phyloP scores from a whole-genome alignment of 495 filamentous ascomycete genomes.

The Trichoderma virens region DNA sequence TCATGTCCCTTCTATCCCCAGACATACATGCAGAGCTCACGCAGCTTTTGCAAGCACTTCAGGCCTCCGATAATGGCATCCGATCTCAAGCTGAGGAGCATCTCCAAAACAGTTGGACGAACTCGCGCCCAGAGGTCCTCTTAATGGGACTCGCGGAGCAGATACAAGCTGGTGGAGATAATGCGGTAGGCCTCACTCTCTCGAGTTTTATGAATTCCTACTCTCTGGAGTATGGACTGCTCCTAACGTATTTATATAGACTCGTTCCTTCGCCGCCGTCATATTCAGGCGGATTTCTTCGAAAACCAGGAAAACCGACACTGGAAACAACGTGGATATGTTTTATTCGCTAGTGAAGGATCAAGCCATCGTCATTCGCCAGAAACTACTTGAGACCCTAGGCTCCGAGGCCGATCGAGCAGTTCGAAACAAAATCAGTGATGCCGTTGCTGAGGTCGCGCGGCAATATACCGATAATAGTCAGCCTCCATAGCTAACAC shows the following conservation, averaged over 20 bases:
- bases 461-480: conserved; percentile 89
- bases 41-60: conserved; percentile 76
- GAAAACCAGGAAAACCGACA: conserved; percentile 69
- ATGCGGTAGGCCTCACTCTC: conserved; percentile 48
- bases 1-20: conserved; percentile 77
- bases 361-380: conserved; percentile 69
- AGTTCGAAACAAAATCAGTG: conserved; percentile 90
- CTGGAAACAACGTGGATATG: conserved; percentile 66
- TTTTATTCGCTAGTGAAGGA: conserved; percentile 66
- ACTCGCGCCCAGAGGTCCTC: conserved; percentile 69
- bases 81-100: conserved; percentile 83
- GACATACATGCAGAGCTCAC: conserved; percentile 75
- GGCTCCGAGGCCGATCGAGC: conserved; percentile 58
- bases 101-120: conserved; percentile 82
- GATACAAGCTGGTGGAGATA: conserved; percentile 61
- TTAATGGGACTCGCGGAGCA: conserved; percentile 93
- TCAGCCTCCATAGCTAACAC: conserved; percentile 36
- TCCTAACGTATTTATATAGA: conserved; percentile 37
- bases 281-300: conserved; percentile 90
- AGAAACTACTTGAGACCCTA: conserved; percentile 71
- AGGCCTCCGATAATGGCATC: conserved; percentile 80
- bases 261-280: conserved; percentile 82
- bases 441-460: conserved; percentile 90
- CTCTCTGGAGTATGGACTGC: background rate
- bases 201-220: background rate